A percentile compares a stretch with the other conserved stretches of the same genome.
These are phyloP conservation scores for Hypomontagnella monticulosa DNA, from an alignment of 495 filamentous ascomycete species.

Conservation along the genomic window DNA sequence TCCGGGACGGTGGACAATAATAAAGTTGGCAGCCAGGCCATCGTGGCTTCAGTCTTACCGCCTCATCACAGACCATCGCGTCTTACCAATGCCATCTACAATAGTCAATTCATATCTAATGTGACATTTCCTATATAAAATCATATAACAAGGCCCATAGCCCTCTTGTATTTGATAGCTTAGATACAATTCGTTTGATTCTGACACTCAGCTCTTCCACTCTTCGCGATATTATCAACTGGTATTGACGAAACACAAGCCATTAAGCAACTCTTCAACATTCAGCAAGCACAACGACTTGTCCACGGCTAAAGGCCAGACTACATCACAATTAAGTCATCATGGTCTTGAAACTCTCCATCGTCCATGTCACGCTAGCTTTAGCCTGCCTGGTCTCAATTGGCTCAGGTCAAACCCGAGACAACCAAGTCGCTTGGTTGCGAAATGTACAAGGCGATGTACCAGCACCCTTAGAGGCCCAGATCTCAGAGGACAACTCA, in stretches of 20 bases:
- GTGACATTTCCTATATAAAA: too few relatives aligned
- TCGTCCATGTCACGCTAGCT: neutral
- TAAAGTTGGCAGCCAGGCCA: neutral
- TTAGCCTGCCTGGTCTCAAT: neutral
- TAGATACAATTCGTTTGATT: too few relatives aligned
- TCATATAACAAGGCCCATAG: too few relatives aligned
- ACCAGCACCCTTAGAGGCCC: neutral
- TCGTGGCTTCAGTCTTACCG: neutral
- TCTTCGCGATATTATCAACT: too few relatives aligned
- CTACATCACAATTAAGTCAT: neutral
- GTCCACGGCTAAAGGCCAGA: too few relatives aligned
- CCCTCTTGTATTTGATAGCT: too few relatives aligned
- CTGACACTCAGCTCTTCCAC: too few relatives aligned
- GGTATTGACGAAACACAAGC: too few relatives aligned
- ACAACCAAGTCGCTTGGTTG: constrained; percentile 4
- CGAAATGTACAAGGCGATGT: neutral
- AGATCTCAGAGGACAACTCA: neutral
- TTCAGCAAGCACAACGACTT: too few relatives aligned
- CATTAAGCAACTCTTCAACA: too few relatives aligned
- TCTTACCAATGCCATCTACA: too few relatives aligned
- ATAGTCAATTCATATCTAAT: too few relatives aligned
- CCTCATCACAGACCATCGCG: neutral
- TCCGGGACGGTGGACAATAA: neutral
- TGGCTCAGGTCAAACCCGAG: neutral
- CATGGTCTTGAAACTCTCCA: neutral